Evolutionary conservation across 768 basidiomycete genomes (phyloP), one percentile per base, ranked within the genome.

Genomic region (Floccularia luteovirens): DNA sequence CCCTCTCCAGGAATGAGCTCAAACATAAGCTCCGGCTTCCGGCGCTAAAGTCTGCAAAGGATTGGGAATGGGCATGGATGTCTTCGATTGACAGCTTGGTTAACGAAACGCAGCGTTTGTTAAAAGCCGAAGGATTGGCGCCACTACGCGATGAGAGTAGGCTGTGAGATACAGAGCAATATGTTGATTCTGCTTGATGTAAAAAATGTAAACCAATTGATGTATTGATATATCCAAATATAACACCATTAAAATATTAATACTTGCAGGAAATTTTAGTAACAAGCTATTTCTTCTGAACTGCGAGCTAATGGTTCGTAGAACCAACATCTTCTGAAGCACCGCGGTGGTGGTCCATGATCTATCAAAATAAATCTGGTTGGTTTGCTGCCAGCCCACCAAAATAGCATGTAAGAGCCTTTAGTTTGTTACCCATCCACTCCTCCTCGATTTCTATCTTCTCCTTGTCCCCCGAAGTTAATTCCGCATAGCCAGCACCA

Each of bases 391-490:
- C 85, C 31, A 97, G 62, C 10, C 90, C 90, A 5, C 94, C 94
- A 60, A 83, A 96, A 58, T 96, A 94, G 56, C 89, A 92, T 1
- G 90, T 96, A 38, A 98, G 61, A 0, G 93, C 94, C 55, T 97
- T 98, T 31, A 98, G 61, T 65, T 94, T 94, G 7, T 69, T 69
- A 2, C 90, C 84, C 82, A 90, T 94, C 92, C 91, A 97, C 57
- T 90, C 90, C 60, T 98, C 94, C 55, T 98, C 92, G 5, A 97
- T 74, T 59, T 97, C 94, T 7, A 94, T 72, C 58, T 59, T 67
- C 58, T 91, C 89, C 34, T 20, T 24, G 24, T 24, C 20, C 21
- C 36, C 13, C 27, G 27, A 17, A 31, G 24, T 4, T 5, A 16
- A 24, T 20, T 32, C 31, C 45, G 28, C 11, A 24, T 19, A 24